Evolutionary conservation across 208 protist species (phyloP).

Genomic region (Zelonia costaricensis): DNA sequence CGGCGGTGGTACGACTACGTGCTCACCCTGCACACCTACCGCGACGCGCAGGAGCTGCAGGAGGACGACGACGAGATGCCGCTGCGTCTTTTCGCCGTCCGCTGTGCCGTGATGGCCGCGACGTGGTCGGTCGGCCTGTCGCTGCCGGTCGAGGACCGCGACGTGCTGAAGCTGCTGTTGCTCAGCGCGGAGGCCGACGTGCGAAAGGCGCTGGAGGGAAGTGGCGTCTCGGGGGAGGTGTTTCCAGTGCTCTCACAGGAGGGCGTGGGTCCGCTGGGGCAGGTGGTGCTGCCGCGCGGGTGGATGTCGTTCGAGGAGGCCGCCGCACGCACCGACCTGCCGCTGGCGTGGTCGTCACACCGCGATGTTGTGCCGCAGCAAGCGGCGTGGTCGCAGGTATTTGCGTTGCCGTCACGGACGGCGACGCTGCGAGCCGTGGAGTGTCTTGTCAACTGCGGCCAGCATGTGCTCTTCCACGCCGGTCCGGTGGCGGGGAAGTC

Average conservation of each 20-base stretch:
- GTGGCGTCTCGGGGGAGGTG: slow-evolving; percentile 18
- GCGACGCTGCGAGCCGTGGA: slow-evolving; percentile 58
- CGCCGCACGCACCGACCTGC: slow-evolving; percentile 31
- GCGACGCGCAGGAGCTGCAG: slow-evolving; percentile 22
- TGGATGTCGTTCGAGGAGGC: slow-evolving; percentile 74
- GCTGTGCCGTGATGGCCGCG: slow-evolving; percentile 63
- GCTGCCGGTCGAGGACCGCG: slow-evolving; percentile 22
- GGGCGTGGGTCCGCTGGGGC: slow-evolving; percentile 21
- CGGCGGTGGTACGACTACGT: slow-evolving; percentile 60
- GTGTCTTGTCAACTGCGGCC: slow-evolving; percentile 74
- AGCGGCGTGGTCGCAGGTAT: slow-evolving; percentile 62
- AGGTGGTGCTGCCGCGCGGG: slow-evolving; percentile 40
- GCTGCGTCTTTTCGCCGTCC: slow-evolving; percentile 33
- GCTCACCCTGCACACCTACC: slow-evolving; percentile 22
- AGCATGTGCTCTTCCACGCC: slow-evolving; percentile 71
- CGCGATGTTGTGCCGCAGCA: slow-evolving; percentile 33
- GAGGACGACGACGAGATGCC: slow-evolving; percentile 36
- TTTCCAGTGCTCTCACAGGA: slow-evolving; percentile 20
- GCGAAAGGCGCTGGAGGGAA: slow-evolving; percentile 17
- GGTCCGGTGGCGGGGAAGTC: slow-evolving; percentile 59
- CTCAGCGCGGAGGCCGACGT: slow-evolving; percentile 35
- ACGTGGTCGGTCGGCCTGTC: slow-evolving; percentile 55
- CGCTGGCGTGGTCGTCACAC: slow-evolving; percentile 45
- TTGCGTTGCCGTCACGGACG: slow-evolving; percentile 54
- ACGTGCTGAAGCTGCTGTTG: slow-evolving; percentile 43